Base-by-base conservation (phyloP, 805 yeast species). In the Citeromyces nyonsensis region DNA sequence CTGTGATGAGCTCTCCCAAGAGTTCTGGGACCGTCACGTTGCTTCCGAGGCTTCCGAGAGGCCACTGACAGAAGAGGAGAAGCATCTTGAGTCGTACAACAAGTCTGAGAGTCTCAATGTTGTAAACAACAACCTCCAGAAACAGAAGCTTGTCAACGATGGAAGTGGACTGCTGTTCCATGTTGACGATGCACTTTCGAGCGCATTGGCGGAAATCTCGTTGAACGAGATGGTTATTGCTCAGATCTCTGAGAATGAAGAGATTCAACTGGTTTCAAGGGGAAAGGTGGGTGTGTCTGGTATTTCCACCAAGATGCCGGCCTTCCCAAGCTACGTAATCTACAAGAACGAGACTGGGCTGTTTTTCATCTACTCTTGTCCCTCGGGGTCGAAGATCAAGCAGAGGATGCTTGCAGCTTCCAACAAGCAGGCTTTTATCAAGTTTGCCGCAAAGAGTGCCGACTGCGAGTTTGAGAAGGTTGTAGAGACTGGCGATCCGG, bases 391-490 rank as follows among this genome's bases (percentile, higher is more conserved):
- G 28, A 76, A 74, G 53, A 91, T 91, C 27, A 80, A 77, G 51
- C 91, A 85, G 33, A 68, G 97, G 44, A 88, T 88, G 96, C 51
- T 85, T 32, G 84, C 85, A 47, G 97, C 98, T 1, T 69, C 94
- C 3, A 78, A 77, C 38, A 78, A 74, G 47, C 63, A 61, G 33
- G 79, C 77, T 6, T 63, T 79, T 34, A 52, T 73, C 24, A 61
- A 59, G 30, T 61, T 66, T 36, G 56, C 80, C 46, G 59, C 63
- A 37, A 38, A 47, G 12, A 36, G 46, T 6, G 54, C 54, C 29
- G 48, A 47, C 1, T 42, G 63, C 25, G 46, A 49, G 7, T 49
- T 75, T 15, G 60, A 60, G 25, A 67, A 67, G 32, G 49, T 61
- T 9, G 47, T 79, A 14, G 91, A 80, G 49, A 73, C 75, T 34